A percentile compares a stretch with the other conserved stretches of the same genome.
Conservation (phyloP, 2,329 filamentous ascomycete species). For the Pseudogymnoascus sp. region DNA sequence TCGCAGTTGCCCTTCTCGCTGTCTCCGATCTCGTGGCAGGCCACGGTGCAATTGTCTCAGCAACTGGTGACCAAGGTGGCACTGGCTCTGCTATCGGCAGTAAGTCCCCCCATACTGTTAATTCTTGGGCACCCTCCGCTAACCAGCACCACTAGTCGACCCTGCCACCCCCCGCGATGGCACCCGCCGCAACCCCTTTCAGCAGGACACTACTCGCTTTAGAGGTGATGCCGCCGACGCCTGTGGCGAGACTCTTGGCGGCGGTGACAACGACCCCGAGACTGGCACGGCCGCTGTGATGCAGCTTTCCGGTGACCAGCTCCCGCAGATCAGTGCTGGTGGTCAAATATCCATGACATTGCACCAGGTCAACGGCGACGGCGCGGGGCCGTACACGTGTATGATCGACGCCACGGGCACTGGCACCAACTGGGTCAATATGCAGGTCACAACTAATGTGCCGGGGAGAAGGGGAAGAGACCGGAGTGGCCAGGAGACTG, state of each 20-base stretch:
- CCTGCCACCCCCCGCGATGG: slow-evolving; percentile 52
- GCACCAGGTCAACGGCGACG: slow-evolving; percentile 60
- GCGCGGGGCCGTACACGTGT: slow-evolving; percentile 48
- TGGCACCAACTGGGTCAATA: slow-evolving; percentile 42
- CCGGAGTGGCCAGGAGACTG: slow-evolving; percentile 29
- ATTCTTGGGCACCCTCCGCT: slow-evolving; percentile 1
- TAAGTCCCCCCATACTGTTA: slow-evolving; percentile 19
- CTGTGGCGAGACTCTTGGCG: slow-evolving; percentile 50
- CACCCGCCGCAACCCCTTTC: slow-evolving; percentile 51
- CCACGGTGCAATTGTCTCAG: slow-evolving; percentile 52
- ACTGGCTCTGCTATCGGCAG: slow-evolving; percentile 41
- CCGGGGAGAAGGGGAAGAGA: slow-evolving; percentile 38
- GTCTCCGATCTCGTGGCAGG: slow-evolving; percentile 48
- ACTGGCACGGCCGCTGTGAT: slow-evolving; percentile 50
- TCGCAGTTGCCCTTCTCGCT: slow-evolving; percentile 40
- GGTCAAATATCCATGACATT: slow-evolving; percentile 54
- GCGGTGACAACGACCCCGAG: slow-evolving; percentile 49
- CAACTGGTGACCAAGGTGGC: slow-evolving; percentile 50
- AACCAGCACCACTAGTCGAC: slow-evolving; percentile 39
- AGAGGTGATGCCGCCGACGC: slow-evolving; percentile 41
- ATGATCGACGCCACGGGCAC: slow-evolving; percentile 56
- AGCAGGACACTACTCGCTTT: slow-evolving; percentile 58
- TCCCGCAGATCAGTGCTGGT: slow-evolving; percentile 52
- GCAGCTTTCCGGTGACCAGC: slow-evolving; percentile 44
- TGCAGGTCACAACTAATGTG: slow-evolving; percentile 47